Base-by-base conservation (phyloP, 805 yeast genomes). In the Teunomyces lycoperdinae region DNA sequence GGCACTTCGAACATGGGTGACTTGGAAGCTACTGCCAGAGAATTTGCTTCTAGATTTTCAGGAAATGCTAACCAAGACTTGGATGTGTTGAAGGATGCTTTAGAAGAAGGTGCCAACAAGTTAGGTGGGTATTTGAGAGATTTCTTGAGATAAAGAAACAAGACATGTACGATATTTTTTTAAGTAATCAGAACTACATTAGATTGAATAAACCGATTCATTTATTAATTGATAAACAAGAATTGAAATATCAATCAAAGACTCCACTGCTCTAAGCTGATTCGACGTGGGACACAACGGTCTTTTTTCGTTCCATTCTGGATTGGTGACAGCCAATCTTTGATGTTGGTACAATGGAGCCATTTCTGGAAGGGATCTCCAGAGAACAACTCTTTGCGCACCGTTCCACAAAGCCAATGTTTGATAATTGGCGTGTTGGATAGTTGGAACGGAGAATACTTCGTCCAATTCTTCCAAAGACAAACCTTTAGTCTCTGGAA, bases 81-180 rank as follows among this genome's bases (percentile, higher is more conserved):
- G 63, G 89, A 86, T 43, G 89, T 85, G 48, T 71, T 94, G 61
- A 90, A 88, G 71, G 96, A 89, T 66, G 97, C 90, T 11, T 78
- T 94, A 53, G 98, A 92, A 68, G 87, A 83, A 55, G 98, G 98
- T 50, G 98, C 97, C 20, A 87, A 84, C 62, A 90, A 88, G 68
- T 74, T 92, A 47, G 89, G 95, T 27, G 86, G 85, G 27, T 83
- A 86, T 63, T 74, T 94, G 72, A 81, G 98, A 60, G 97, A 92
- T 62, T 89, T 88, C 60, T 72, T 92, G 63, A 80, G 84, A 51
- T 71, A 54, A 16, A 29, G 14, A 33, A 11, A 16, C 69, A 16
- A 35, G 47, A 29, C 13, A 13, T 40, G 34, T 40, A 29, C 27
- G 39, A 17, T 43, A 43, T 13, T 33, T 16, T 26, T 41, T 30